These are phyloP conservation scores for Fusarium abutilonis DNA, from an alignment of 2,329 filamentous ascomycete species.

Conservation along the genomic window DNA sequence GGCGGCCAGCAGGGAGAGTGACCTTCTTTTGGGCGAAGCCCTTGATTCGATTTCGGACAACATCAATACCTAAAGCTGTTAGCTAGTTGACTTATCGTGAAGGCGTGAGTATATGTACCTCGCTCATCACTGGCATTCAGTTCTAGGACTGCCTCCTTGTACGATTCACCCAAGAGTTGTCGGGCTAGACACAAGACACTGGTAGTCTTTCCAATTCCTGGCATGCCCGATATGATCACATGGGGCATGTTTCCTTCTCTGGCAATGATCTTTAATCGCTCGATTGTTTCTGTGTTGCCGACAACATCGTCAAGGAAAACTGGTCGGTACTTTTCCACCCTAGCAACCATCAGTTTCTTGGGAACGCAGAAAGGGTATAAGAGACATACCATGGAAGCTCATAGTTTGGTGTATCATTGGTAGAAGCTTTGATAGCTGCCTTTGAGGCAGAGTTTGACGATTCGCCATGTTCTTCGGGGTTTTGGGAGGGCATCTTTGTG, in stretches of 20 bases:
- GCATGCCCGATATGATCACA: conserved; percentile 99
- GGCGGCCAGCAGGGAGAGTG: conserved; percentile 86
- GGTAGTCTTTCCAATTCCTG: conserved; percentile 98
- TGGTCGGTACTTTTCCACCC: conserved; percentile 98
- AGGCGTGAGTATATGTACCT: conserved; percentile 59
- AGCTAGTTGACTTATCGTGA: too few relatives aligned
- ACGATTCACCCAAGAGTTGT: conserved; percentile 89
- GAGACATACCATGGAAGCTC: conserved; percentile 78
- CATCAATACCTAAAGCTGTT: conserved; percentile 78
- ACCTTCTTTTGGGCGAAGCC: conserved; percentile 99
- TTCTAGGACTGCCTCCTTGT: conserved; percentile 97
- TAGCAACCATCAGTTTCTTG: conserved; percentile 52
- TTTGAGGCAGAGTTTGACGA: conserved; percentile 69
- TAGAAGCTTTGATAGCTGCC: conserved; percentile 61
- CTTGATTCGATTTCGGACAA: conserved; percentile 97
- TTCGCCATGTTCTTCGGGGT: conserved; percentile 65
- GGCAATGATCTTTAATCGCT: conserved; percentile 96
- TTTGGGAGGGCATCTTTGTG: conserved; percentile 60
- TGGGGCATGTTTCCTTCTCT: conserved; percentile 99
- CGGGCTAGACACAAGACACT: conserved; percentile 92
- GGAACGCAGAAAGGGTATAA: neutral
- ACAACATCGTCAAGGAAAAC: conserved; percentile 96
- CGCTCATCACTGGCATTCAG: conserved; percentile 96
- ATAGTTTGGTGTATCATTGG: conserved; percentile 67
- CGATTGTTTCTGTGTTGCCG: conserved; percentile 96